Conservation (phyloP, 768 basidiomycete species). For the Epithele typhae region DNA sequence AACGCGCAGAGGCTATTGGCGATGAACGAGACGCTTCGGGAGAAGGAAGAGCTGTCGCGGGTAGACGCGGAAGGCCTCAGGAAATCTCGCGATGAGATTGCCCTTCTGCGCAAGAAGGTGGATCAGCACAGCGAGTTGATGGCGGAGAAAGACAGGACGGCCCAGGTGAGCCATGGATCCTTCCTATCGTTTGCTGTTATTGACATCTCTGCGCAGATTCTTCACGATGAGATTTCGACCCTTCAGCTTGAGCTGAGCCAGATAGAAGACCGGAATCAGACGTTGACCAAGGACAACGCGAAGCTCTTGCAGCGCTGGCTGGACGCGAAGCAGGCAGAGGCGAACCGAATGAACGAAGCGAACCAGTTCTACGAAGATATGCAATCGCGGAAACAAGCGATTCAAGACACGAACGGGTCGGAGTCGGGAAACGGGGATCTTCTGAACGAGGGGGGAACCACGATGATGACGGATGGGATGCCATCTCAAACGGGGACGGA, state of each 20-base stretch:
- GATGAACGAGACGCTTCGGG: constrained; percentile 93
- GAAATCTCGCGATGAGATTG: constrained; percentile 72
- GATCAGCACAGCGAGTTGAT: constrained; percentile 82
- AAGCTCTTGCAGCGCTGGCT: constrained; percentile 95
- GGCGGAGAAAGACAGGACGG: constrained; percentile 83
- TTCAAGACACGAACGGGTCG: constrained; percentile 34
- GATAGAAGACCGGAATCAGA: constrained; percentile 81
- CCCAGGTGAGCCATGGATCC: constrained; percentile 54
- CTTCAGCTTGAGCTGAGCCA: constrained; percentile 88
- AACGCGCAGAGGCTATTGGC: constrained; percentile 89
- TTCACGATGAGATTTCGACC: constrained; percentile 94
- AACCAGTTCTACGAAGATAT: constrained; percentile 87
- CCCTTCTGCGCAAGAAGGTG: constrained; percentile 66
- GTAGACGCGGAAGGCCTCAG: constrained; percentile 78
- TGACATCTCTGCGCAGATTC: constrained; percentile 41
- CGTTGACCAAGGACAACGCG: constrained; percentile 89
- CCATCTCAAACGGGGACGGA: constrained; percentile 64
- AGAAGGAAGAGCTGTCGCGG: constrained; percentile 85
- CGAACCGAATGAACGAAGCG: constrained; percentile 92
- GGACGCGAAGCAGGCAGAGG: constrained; percentile 89
- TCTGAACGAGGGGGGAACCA: constrained; percentile 41
- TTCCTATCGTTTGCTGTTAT: not conserved
- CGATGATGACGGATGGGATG: constrained; percentile 67
- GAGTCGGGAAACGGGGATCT: constrained; percentile 71
- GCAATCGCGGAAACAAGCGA: constrained; percentile 67